phyloP scores from a whole-genome alignment of 768 basidiomycete genomes.

The Pleurotus cornucopiae region DNA sequence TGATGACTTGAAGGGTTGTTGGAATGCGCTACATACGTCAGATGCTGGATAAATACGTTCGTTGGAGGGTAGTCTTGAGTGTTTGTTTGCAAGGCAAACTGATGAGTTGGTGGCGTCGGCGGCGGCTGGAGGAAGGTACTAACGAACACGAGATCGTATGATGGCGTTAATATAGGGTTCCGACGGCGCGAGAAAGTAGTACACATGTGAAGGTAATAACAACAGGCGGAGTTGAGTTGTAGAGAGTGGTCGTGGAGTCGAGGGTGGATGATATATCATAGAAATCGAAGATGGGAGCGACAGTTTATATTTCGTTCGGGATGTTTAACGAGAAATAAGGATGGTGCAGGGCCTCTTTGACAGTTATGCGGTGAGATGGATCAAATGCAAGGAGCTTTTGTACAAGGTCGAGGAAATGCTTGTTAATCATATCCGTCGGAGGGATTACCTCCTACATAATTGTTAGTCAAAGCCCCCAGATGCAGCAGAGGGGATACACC shows the following conservation, averaged over 20 bases:
- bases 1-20: background rate
- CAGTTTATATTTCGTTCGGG: constrained; percentile 58
- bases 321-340: constrained; percentile 77
- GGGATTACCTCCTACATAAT: constrained; percentile 74
- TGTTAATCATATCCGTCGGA: constrained; percentile 67
- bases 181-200: constrained; percentile 4
- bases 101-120: background rate
- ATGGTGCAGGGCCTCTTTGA: constrained; percentile 83
- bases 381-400: constrained; percentile 86
- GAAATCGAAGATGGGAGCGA: background rate
- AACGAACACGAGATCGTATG: background rate
- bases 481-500: constrained; percentile 20
- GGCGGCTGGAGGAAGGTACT: background rate
- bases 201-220: constrained; percentile 10
- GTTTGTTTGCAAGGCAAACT: too few species aligned
- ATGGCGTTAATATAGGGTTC: constrained; percentile 4
- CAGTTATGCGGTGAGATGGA: constrained; percentile 82
- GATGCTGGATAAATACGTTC: background rate
- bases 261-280: background rate
- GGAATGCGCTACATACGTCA: constrained; percentile 6
- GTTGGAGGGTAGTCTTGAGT: too few species aligned
- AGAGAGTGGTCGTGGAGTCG: background rate
- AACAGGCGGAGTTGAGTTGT: constrained; percentile 5
- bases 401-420: constrained; percentile 84
- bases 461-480: constrained; percentile 7